These are phyloP conservation scores for Polychytrium aggregatum DNA, from an alignment of 192 early-diverging fungal genomes.

Conservation along the genomic window DNA sequence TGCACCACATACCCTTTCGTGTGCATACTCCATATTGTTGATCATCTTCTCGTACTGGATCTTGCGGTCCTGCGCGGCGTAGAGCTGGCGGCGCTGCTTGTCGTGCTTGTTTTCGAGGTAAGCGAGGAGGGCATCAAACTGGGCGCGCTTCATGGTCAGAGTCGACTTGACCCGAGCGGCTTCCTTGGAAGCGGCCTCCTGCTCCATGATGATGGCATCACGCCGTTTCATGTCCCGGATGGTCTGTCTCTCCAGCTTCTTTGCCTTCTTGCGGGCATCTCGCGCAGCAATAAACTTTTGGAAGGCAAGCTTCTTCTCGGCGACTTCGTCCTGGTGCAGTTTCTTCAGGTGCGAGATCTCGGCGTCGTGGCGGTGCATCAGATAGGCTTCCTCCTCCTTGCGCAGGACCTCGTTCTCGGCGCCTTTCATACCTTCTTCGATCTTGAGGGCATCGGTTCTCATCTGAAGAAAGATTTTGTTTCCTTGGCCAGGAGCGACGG, in stretches of 20 bases:
- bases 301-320: background rate
- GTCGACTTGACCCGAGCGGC: background rate
- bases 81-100: conserved; percentile 7
- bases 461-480: too few relatives aligned
- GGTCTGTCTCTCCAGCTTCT: conserved; percentile 8
- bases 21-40: conserved; percentile 3
- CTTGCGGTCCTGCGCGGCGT: conserved; percentile 8
- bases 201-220: conserved; percentile 7
- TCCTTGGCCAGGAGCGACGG: too few relatives aligned
- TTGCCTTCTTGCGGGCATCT: conserved; percentile 11
- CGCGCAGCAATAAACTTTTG: conserved; percentile 4
- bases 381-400: conserved; percentile 13
- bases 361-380: background rate
- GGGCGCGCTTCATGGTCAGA: background rate
- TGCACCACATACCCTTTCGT: too few relatives aligned
- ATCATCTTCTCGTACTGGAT: conserved; percentile 2
- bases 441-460: too few relatives aligned
- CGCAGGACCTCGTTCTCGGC: conserved; percentile 8
- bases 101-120: conserved; percentile 12
- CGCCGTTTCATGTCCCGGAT: conserved; percentile 15
- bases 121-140: conserved; percentile 4
- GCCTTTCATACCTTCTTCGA: conserved; percentile 10
- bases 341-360: conserved; percentile 2
- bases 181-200: background rate
- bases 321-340: too few relatives aligned